Percentiles rank a stretch among this genome's conserved stretches.
phyloP scores from a whole-genome alignment of 1,284 basidiomycete genomes.

The Puccinia hordei region DNA sequence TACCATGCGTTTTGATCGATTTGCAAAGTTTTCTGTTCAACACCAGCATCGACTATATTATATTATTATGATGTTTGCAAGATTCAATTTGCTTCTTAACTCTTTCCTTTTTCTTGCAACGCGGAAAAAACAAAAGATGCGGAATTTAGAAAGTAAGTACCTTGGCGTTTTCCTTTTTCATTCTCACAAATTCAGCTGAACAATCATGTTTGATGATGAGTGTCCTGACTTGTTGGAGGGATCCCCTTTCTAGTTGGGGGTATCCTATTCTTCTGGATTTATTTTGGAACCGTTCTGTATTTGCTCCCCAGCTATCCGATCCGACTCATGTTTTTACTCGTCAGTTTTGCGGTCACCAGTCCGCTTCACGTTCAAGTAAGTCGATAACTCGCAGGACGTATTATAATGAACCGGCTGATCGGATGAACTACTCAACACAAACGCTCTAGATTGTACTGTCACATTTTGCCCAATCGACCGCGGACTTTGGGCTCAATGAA shows the following conservation, averaged over 20 bases:
- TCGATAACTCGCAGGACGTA: slow-evolving; percentile 48
- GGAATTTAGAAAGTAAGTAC: slow-evolving; percentile 30
- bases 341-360: slow-evolving; percentile 77
- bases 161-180: too few species aligned
- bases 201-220: too few species aligned
- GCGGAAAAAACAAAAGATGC: slow-evolving; percentile 59
- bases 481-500: slow-evolving; percentile 84
- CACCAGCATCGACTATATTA: slow-evolving; percentile 83
- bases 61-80: slow-evolving; percentile 82
- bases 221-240: not conserved
- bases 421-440: slow-evolving; percentile 56
- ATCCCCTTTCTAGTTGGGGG: slow-evolving; percentile 62
- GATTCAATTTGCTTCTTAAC: slow-evolving; percentile 91
- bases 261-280: slow-evolving; percentile 74
- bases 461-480: slow-evolving; percentile 93
- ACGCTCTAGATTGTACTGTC: slow-evolving; percentile 83
- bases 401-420: slow-evolving; percentile 25
- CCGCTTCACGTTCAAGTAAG: slow-evolving; percentile 77
- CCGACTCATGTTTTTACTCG: slow-evolving; percentile 70
- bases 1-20: slow-evolving; percentile 75
- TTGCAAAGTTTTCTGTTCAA: slow-evolving; percentile 57
- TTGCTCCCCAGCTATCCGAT: slow-evolving; percentile 71
- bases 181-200: too few species aligned
- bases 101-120: slow-evolving; percentile 78
- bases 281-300: slow-evolving; percentile 70